phyloP scores from a whole-genome alignment of 176 grass and related monocot genomes.

The Carex cristatella region DNA sequence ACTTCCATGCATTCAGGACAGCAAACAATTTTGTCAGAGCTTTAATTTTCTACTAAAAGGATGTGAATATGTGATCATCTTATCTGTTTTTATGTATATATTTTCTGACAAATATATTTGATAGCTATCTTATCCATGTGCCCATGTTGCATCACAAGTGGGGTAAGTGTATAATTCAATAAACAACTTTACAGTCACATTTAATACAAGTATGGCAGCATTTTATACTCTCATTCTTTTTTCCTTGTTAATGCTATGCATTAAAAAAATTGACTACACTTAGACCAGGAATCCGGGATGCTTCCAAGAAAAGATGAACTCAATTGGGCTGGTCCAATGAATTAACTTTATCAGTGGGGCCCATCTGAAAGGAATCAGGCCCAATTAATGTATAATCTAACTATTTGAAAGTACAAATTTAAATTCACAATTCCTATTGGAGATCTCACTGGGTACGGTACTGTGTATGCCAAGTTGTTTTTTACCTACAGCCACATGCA shows the following conservation, averaged over 20 bases:
- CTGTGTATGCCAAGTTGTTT: neutral
- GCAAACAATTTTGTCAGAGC: neutral
- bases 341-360: neutral
- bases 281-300: neutral
- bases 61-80: neutral
- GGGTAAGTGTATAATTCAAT: neutral
- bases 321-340: conserved; percentile 2
- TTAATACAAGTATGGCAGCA: neutral
- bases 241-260: neutral
- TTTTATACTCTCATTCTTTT: neutral
- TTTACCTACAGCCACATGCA: neutral
- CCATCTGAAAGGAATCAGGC: neutral
- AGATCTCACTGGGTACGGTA: neutral
- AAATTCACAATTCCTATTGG: neutral
- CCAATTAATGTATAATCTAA: neutral
- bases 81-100: neutral
- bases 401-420: neutral
- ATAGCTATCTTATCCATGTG: too few relatives aligned
- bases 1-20: neutral
- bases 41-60: neutral
- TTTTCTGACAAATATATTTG: neutral
- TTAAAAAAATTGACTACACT: neutral
- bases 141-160: neutral
- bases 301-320: conserved; percentile 10
- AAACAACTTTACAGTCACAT: neutral